These are phyloP conservation scores for Pisolithus albus DNA, from an alignment of 768 basidiomycete genomes.

Conservation along the genomic window DNA sequence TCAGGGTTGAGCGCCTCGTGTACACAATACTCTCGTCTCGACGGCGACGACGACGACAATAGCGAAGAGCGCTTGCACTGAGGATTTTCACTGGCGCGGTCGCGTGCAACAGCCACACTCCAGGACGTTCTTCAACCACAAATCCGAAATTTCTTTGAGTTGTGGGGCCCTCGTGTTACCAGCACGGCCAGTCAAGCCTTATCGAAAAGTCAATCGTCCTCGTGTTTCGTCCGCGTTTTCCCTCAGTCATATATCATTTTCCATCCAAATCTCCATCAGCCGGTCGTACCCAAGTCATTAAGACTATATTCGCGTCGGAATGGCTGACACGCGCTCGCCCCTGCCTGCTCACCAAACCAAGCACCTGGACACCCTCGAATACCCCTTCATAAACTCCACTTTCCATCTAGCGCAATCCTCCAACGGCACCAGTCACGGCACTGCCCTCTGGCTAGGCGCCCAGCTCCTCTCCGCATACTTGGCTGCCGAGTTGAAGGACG, in stretches of 20 bases:
- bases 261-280: neutral
- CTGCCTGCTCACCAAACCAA: slow-evolving; percentile 61
- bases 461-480: slow-evolving; percentile 69
- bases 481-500: slow-evolving; percentile 30
- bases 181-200: neutral
- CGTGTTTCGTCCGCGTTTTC: neutral
- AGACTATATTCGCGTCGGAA: too few species aligned
- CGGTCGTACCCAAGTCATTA: neutral
- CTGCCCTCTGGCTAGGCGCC: slow-evolving; percentile 77
- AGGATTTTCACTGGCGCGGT: too few species aligned
- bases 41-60: slow-evolving; percentile 3
- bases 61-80: too few species aligned
- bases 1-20: neutral
- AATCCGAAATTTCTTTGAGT: neutral
- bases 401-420: slow-evolving; percentile 52
- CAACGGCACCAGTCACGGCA: slow-evolving; percentile 67
- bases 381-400: slow-evolving; percentile 30
- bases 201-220: slow-evolving; percentile 1
- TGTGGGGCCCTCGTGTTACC: neutral
- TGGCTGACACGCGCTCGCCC: slow-evolving; percentile 1
- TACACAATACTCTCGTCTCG: neutral
- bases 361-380: slow-evolving; percentile 44
- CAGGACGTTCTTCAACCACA: neutral
- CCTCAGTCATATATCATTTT: neutral
- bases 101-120: too few species aligned